Evolutionary conservation across 805 yeast species (phyloP).

Genomic region (Ogataea dorogensis): DNA sequence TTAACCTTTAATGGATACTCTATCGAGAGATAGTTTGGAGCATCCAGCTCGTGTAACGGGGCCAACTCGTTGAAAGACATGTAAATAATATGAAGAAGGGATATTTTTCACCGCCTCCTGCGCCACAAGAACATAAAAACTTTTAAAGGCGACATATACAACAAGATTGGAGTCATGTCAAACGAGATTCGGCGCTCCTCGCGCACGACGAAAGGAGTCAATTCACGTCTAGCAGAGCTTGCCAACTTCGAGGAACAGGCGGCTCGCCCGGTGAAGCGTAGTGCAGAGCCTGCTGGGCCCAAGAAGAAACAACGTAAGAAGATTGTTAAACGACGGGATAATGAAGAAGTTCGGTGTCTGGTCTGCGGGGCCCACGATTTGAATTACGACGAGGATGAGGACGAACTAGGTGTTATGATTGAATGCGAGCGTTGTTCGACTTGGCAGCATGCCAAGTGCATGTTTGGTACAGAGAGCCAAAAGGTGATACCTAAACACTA

Average conservation of each 20-base stretch:
- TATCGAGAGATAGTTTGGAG: constrained; percentile 70
- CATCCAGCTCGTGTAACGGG: constrained; percentile 52
- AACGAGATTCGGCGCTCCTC: constrained; percentile 39
- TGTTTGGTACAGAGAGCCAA: constrained; percentile 45
- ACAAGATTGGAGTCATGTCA: constrained; percentile 15
- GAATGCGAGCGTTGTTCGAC: constrained; percentile 65
- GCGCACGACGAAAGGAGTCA: constrained; percentile 43
- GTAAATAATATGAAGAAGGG: background rate
- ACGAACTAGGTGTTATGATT: constrained; percentile 55
- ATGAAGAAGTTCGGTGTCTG: constrained; percentile 52
- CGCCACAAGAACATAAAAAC: constrained; percentile 10
- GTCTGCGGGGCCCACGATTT: constrained; percentile 61
- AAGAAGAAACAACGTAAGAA: constrained; percentile 17
- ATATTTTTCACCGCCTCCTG: constrained; percentile 11
- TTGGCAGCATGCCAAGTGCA: constrained; percentile 71
- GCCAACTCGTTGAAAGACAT: constrained; percentile 16
- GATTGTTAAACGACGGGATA: constrained; percentile 31
- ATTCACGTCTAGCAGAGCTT: constrained; percentile 33
- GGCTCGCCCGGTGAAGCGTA: constrained; percentile 9
- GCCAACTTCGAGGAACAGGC: constrained; percentile 14
- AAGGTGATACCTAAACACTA: constrained; percentile 47
- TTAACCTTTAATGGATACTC: constrained; percentile 77
- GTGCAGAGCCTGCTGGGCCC: constrained; percentile 14
- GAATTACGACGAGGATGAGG: constrained; percentile 58
- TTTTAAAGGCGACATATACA: constrained; percentile 13